Base-by-base conservation (phyloP, 495 filamentous ascomycete genomes). In the Cenococcum geophilum region DNA sequence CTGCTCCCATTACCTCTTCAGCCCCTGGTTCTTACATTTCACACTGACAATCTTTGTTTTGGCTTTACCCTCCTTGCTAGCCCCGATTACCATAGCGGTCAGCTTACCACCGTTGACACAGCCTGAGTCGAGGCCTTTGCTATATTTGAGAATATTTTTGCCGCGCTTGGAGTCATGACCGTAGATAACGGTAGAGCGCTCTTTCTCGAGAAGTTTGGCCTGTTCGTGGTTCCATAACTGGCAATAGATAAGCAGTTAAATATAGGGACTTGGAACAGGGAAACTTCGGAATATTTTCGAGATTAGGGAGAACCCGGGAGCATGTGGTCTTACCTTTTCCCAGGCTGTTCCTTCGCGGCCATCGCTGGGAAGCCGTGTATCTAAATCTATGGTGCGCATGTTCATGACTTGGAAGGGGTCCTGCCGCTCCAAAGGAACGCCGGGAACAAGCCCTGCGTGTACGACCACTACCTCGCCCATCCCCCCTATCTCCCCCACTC, bases 371-470 rank as follows among this genome's bases (percentile, higher is more conserved):
- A 87, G 74, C 53, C 82, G 79, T 2, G 82, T 83, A 21, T 82
- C 72, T 40, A 80, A 65, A 69, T 86, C 80, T 48, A 97, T 84
- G 3, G 83, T 89, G 51, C 89, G 83, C 91, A 98, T 95, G 67
- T 88, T 92, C 91, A 97, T 97, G 14, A 87, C 86, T 48, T 83
- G 83, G 67, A 81, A 82, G 0, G 91, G 85, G 73, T 96, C 89
- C 65, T 96, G 89, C 58, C 81, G 77, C 53, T 87, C 79, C 4
- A 96, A 76, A 0, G 79, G 71, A 6, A 95, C 76, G 0, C 81
- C 87, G 0, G 92, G 89, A 0, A 91, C 82, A 1, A 97, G 71
- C 1, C 93, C 93, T 0, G 80, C 93, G 76, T 98, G 93, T 3
- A 91, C 91, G 48, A 93, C 84, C 2, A 85, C 76, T 0, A 92